Evolutionary conservation across 805 yeast species (phyloP), one percentile per base, ranked within the genome.

Genomic region (Candida tammaniensis): DNA sequence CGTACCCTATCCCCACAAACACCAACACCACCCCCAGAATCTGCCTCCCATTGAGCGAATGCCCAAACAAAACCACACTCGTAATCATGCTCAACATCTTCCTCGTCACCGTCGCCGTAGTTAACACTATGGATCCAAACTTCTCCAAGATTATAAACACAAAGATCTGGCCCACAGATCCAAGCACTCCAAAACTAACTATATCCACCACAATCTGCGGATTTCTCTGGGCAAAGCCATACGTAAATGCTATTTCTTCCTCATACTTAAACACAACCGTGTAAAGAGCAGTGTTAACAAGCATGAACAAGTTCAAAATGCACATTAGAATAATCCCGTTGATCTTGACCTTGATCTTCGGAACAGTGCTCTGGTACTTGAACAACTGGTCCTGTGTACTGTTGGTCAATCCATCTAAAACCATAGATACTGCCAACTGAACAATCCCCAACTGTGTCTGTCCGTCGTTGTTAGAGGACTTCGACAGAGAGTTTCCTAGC

Each of bases 21-120:
- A 93, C 99, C 38, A 85, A 59, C 1, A 57, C 33, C 5, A 93
- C 79, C 0, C 98, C 98, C 0, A 63, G 23, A 88, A 96, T 84
- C 61, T 93, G 98, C 7, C 65, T 58, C 3, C 36, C 6, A 20
- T 62, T 68, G 44, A 93, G 71, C 4, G 57, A 53, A 54, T 93
- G 97, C n/a, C 93, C 91, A 60, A 87, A 91, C 43, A 91, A 63
- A 3, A 86, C 56, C 32, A 93, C 96, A 50, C 95, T 84, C 34
- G 91, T 60, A 21, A 88, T 71, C 98, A 93, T 91, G 24, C 97
- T 87, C 31, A 88, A 67, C 96, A 93, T 91, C 53, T 93, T 93
- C 48, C 99, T 74, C 1, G 98, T 91, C 7, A 93, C 97, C 0
- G 98, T 93, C 12, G 94, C 91, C 25, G 96, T 91, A 18, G 91